phyloP scores from a whole-genome alignment of 768 basidiomycete genomes.

The Amanita jacksonii region DNA sequence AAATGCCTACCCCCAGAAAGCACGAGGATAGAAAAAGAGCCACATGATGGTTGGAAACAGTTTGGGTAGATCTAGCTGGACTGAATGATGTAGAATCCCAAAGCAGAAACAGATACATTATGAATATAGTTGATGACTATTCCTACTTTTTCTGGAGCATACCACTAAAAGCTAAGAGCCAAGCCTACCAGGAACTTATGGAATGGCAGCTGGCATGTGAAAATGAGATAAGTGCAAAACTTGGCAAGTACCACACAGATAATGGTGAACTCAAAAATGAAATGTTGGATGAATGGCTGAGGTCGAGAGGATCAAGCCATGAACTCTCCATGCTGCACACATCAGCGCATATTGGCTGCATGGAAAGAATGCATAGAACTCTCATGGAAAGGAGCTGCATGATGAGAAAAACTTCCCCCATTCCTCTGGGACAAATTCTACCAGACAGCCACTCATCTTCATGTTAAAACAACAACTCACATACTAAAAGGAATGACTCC shows the following conservation, averaged over 20 bases:
- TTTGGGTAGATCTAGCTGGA: conserved; percentile 23
- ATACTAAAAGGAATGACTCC: conserved; percentile 10
- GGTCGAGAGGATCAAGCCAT: conserved; percentile 8
- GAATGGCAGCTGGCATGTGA: conserved; percentile 21
- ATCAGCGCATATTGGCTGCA: conserved; percentile 25
- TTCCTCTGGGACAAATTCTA: conserved; percentile 26
- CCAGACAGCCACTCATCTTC: conserved; percentile 19
- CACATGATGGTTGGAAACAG: conserved; percentile 17
- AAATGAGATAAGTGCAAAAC: conserved; percentile 12
- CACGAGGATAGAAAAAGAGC: conserved; percentile 16
- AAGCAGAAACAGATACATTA: conserved; percentile 19
- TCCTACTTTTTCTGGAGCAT: conserved; percentile 22
- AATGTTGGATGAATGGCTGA: conserved; percentile 14
- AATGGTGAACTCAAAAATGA: conserved; percentile 12
- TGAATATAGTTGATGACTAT: conserved; percentile 28
- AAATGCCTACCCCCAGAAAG: conserved; percentile 20
- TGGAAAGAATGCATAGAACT: conserved; percentile 27
- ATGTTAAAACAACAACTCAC: conserved; percentile 8
- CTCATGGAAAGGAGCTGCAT: conserved; percentile 20
- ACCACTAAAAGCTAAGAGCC: conserved; percentile 20
- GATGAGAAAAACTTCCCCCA: conserved; percentile 14
- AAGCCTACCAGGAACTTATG: conserved; percentile 16
- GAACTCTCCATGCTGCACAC: conserved; percentile 23
- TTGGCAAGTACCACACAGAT: conserved; percentile 18
- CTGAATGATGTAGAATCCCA: conserved; percentile 14